Base-by-base conservation (phyloP, 2,329 filamentous ascomycete genomes). In the Amylocarpus encephaloides region DNA sequence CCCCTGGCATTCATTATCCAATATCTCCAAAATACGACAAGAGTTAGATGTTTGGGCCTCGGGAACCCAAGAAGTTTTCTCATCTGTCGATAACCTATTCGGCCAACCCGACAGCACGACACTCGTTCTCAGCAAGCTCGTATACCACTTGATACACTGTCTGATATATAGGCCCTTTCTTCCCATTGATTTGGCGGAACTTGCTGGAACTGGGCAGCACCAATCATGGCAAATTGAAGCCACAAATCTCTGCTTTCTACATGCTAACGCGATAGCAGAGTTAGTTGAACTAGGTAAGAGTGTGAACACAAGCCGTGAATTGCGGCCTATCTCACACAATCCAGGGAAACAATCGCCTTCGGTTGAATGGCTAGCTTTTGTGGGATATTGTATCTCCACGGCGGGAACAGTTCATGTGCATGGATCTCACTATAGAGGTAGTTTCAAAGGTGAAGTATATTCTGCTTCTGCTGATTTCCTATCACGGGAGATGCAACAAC, bases 161-260 rank as follows among this genome's bases (percentile, higher is more conserved):
- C 74, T 95, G 44, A 84, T 94, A 39, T 95, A 94, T 64, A 80
- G 89, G 13, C 88, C 88, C 0, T 95, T 95, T 67, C 73, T 95
- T 5, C 89, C 89, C 0, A 86, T 95, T 54, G 86, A 94, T 65
- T 73, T 94, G 3, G 80, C 85, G 19, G 89, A 94, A 65, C 77
- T 95, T 6, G 80, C 86, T 11, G 86, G 86, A 12, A 85, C 80
- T 0, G 86, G 86, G 1, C 88, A 94, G 62, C 87, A 94, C 59
- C 88, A 94, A 64, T 91, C 87, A 26, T 95, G 89, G 89, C 89
- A 94, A 64, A 92, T 94, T 43, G 88, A 94, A 65, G 88, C 89
- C 0, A 94, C 88, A 0, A 92, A 93, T 61, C 77, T 92, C 64
- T 94, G 89, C 67, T 93, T 84, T 65, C 71, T 91, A 15, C 89